Conservation (phyloP, 1,284 basidiomycete species). For the Moesziomyces antarcticus region DNA sequence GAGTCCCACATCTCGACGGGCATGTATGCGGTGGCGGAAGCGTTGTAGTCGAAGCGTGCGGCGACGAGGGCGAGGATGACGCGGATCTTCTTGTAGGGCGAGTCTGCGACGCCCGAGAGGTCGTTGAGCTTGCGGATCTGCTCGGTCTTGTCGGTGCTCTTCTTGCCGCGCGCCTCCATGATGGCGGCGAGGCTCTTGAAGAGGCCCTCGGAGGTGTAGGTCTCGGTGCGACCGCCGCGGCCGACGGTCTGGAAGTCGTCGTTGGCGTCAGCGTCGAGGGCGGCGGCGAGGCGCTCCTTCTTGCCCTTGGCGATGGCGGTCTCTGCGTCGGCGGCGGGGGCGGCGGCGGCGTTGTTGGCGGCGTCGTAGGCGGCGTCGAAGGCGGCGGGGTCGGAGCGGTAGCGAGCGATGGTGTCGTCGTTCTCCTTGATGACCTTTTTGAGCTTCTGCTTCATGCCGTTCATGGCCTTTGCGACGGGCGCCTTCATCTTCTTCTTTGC, state of each 20-base stretch:
- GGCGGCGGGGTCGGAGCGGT: conserved; percentile 79
- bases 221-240: conserved; percentile 85
- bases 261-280: conserved; percentile 69
- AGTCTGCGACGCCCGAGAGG: conserved; percentile 83
- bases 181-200: conserved; percentile 92
- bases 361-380: conserved; percentile 76
- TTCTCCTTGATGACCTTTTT: conserved; percentile 91
- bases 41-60: conserved; percentile 96
- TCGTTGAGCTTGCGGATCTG: conserved; percentile 91
- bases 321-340: conserved; percentile 70
- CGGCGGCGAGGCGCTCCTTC: conserved; percentile 68
- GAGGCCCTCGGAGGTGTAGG: conserved; percentile 86
- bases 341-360: conserved; percentile 67
- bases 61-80: conserved; percentile 93
- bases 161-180: conserved; percentile 94
- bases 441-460: conserved; percentile 95
- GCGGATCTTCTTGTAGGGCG: conserved; percentile 89
- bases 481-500: conserved; percentile 97
- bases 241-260: conserved; percentile 93
- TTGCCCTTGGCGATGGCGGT: conserved; percentile 70
- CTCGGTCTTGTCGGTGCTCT: conserved; percentile 94
- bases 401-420: conserved; percentile 82
- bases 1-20: conserved; percentile 90
- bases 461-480: conserved; percentile 90
- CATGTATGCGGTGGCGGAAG: conserved; percentile 86